Base-by-base conservation (phyloP, 495 filamentous ascomycete species). In the Penicillium canariense region DNA sequence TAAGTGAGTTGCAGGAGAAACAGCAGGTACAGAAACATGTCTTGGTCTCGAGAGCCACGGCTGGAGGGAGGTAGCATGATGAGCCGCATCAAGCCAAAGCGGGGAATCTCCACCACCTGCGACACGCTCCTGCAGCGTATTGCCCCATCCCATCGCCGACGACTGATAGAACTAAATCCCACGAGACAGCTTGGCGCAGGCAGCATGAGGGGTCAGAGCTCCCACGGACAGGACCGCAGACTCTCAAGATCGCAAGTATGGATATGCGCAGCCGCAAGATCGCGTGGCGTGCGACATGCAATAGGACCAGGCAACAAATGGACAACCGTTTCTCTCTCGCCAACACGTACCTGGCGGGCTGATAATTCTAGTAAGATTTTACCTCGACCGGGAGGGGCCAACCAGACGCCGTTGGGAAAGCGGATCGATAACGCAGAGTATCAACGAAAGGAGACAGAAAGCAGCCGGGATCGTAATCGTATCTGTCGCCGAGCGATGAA, bases 381-480 rank as follows among this genome's bases (percentile, higher is more conserved):
- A 61, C 31, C 23, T 17, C 34, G 38, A 31, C 4, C 20, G 30
- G 23, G 31, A 17, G 23, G 4, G 27, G 23, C 46, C 40, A 52
- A 42, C 52, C 32, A 49, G 52, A 57, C 52, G 54, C 28, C 53
- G 56, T n/a, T 25, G 6, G 31, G 50, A 27, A 48, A 26, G 28
- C 12, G 48, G 39, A 50, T 12, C 28, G 22, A 35, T 35, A 32
- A 25, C 23, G 34, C 9, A 46, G 26, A 23, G 46, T 26, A 52
- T 38, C 28, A 17, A 51, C 30, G 47, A 49, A 36, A 14, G 28
- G 27, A 46, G 25, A 39, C 12, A 17, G 43, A 42, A 28, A 42
- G 48, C 34, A 34, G 51, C 35, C 30, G 61, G 56, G 34, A 62
- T 65, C 58, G 61, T 56, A 62, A 62, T 62, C 54, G 64, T 62